phyloP scores from a whole-genome alignment of 768 basidiomycete genomes.

The Lentinula boryana region DNA sequence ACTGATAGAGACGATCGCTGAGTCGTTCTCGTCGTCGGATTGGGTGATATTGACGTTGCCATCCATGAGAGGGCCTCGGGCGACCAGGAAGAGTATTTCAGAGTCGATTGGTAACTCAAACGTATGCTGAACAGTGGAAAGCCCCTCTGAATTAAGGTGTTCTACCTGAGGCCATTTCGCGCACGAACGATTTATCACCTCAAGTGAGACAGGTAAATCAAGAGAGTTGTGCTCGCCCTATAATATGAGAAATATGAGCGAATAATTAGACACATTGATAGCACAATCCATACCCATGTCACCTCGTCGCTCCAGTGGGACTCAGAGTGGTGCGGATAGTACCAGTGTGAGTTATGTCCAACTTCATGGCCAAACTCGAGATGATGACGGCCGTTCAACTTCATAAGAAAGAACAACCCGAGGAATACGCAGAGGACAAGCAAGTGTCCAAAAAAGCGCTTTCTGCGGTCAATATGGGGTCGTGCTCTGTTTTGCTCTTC shows the following conservation, averaged over 20 bases:
- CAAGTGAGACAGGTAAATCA: background rate
- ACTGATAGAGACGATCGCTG: conserved; percentile 23
- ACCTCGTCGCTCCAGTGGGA: background rate
- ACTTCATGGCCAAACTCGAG: background rate
- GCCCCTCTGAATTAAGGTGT: background rate
- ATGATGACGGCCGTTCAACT: background rate
- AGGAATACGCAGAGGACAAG: background rate
- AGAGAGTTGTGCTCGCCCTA: background rate
- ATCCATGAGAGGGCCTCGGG: conserved; percentile 20
- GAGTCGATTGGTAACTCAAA: conserved; percentile 22
- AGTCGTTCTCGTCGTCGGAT: conserved; percentile 16
- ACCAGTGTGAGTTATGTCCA: background rate
- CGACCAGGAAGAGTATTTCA: conserved; percentile 21
- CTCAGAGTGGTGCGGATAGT: background rate
- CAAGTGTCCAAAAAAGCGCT: background rate
- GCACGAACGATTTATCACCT: background rate
- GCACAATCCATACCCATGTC: background rate
- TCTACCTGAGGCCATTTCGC: conserved; percentile 1
- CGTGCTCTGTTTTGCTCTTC: background rate
- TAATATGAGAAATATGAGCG: background rate
- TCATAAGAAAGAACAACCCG: background rate
- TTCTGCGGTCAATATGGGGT: background rate
- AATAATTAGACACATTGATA: background rate
- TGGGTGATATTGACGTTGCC: conserved; percentile 23
- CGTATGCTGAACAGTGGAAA: background rate